These are phyloP conservation scores for Solanum sejunctum DNA, from an alignment of 257 asterid genomes.

Conservation along the genomic window DNA sequence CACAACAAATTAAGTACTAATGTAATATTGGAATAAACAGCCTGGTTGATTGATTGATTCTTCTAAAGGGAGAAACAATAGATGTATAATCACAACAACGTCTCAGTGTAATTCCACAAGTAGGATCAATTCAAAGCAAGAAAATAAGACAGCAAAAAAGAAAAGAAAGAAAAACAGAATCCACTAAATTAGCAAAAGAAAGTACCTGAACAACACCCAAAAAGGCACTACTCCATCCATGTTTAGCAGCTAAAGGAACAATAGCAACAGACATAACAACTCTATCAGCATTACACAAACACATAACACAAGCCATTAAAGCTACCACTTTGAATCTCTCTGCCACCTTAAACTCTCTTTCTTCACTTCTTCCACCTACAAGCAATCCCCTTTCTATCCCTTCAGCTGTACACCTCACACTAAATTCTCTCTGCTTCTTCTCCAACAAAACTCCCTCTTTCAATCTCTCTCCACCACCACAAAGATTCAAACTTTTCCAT, in stretches of 20 bases:
- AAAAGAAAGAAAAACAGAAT: background rate
- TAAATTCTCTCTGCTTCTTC: background rate
- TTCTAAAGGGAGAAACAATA: background rate
- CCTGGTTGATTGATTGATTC: background rate
- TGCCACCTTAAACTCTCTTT: conserved; percentile 37
- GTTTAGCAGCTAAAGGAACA: conserved; percentile 80
- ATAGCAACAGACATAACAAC: conserved; percentile 97
- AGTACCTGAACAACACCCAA: conserved; percentile 88
- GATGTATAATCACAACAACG: background rate
- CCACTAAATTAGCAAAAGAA: background rate
- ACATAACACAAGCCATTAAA: conserved; percentile 79
- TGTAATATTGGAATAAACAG: background rate
- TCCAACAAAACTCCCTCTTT: background rate
- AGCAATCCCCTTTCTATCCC: conserved; percentile 53
- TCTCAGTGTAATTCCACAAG: too few species aligned
- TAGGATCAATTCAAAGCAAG: background rate
- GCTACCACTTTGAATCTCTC: conserved; percentile 91
- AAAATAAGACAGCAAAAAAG: background rate
- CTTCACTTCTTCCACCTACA: conserved; percentile 31
- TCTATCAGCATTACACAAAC: conserved; percentile 86
- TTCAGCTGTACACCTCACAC: conserved; percentile 64
- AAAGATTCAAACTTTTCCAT: conserved; percentile 4
- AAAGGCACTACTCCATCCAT: conserved; percentile 79
- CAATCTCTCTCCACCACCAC: conserved; percentile 4
- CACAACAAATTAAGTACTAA: background rate